These are phyloP conservation scores for Taiozyma sp. DNA, from an alignment of 1,139 yeast species.

Conservation along the genomic window DNA sequence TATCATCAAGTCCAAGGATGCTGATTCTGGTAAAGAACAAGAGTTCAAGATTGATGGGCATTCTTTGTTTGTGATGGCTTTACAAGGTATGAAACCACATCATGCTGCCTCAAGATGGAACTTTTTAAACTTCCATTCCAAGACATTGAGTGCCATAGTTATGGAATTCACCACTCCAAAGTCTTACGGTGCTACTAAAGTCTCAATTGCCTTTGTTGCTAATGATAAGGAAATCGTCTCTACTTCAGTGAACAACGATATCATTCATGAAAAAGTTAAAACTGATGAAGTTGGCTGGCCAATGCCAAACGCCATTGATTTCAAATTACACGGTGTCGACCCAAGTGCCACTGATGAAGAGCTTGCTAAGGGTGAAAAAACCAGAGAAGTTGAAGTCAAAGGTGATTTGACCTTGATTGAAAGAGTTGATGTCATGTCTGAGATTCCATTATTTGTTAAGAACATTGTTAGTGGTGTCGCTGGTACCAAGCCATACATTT, in stretches of 20 bases:
- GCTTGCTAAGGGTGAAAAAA: constrained; percentile 28
- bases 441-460: constrained; percentile 90
- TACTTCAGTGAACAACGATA: constrained; percentile 61
- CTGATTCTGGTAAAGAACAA: constrained; percentile 21
- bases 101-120: constrained; percentile 98
- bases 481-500: constrained; percentile 92
- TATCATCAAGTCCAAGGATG: constrained; percentile 34
- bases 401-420: constrained; percentile 68
- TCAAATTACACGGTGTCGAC: constrained; percentile 48
- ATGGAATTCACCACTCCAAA: constrained; percentile 97
- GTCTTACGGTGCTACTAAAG: constrained; percentile 79
- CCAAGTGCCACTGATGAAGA: constrained; percentile 34
- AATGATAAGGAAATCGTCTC: constrained; percentile 57
- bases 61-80: constrained; percentile 94
- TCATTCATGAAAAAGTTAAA: constrained; percentile 52
- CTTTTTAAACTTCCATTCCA: constrained; percentile 83
- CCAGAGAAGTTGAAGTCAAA: constrained; percentile 37
- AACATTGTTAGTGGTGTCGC: constrained; percentile 91
- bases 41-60: constrained; percentile 40
- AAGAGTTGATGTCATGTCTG: constrained; percentile 97
- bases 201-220: constrained; percentile 72
- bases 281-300: constrained; percentile 90
- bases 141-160: constrained; percentile 64
- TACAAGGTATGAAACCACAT: constrained; percentile 99
- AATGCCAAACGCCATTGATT: constrained; percentile 64